Evolutionary conservation across 176 grass and related monocot species (phyloP), one percentile per base, ranked within the genome.

Genomic region (Hsuehochloa calcarea): DNA sequence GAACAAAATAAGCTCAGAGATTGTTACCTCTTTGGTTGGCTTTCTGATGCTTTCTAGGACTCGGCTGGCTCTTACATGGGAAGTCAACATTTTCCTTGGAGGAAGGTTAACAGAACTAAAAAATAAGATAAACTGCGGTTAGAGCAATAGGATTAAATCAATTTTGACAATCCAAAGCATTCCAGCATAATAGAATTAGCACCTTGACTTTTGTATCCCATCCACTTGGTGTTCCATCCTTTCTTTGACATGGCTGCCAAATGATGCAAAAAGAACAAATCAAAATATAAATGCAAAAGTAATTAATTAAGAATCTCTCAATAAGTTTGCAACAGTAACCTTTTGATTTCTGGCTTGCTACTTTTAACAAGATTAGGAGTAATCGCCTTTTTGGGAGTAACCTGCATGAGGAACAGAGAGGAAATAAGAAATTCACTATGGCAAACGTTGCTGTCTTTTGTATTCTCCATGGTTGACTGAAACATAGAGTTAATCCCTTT

Each of bases 141-240:
- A 88, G 75, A 82, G 19, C 39, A 87, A 37, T 58, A 78, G 6
- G 51, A 84, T 22, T 83, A 75, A 46, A 74, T 25, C 44, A 89
- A 73, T 59, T 84, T 72, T 71, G 50, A 72, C 6, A 74, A 51
- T 16, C 17, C 49, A 78, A 87, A 81, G 12, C 26, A 90, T 13
- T 89, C 40, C 41, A 82, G 68, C 2, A 43, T 26, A 38, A 56
- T 25, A 89, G 75, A 89, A 75, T 56, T 64, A 76, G 76, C 29
- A 98, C 96, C 96, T 95, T 58, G 85, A 89, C 72, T 95, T 93
- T 73, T 75, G 82, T 82, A 78, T 80, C 37, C 78, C 68, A 65
- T 73, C 75, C 35, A 55, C 49, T 46, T 79, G 58, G 67, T 69
- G 73, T 58, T 82, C 89, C 27, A 72, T 15, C 64, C 31, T 86